A percentile compares a stretch with the other conserved stretches of the same genome.
Conservation (phyloP, 805 yeast species). For the Candida peoriensis region DNA sequence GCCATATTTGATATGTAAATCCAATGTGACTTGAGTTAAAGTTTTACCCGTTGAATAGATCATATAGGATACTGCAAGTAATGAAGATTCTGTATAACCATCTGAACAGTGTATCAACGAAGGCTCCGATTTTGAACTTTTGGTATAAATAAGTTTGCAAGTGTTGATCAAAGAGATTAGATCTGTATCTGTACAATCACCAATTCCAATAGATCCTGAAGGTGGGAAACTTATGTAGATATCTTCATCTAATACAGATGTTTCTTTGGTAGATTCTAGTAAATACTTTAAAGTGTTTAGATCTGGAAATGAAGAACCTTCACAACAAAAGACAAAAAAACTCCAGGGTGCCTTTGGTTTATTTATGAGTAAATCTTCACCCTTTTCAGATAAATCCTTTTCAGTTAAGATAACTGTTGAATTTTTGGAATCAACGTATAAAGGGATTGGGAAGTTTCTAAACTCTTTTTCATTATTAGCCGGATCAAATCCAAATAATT, state of each 20-base stretch:
- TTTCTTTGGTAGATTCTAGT: slow-evolving; percentile 14
- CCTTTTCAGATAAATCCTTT: slow-evolving; percentile 22
- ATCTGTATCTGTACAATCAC: slow-evolving; percentile 59
- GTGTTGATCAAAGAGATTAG: slow-evolving; percentile 60
- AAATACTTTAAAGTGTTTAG: slow-evolving; percentile 30
- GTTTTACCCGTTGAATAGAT: slow-evolving; percentile 61
- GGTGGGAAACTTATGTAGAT: slow-evolving; percentile 65
- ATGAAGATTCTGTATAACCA: slow-evolving; percentile 88
- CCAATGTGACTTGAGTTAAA: slow-evolving; percentile 60
- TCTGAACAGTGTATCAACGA: slow-evolving; percentile 74
- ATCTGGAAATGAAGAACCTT: slow-evolving; percentile 51
- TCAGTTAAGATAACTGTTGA: slow-evolving; percentile 42
- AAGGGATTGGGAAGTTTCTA: slow-evolving; percentile 22
- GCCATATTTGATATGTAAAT: slow-evolving; percentile 55
- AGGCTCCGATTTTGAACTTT: slow-evolving; percentile 25
- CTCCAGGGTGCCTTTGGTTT: slow-evolving; percentile 53
- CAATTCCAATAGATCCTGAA: slow-evolving; percentile 76
- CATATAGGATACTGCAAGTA: slow-evolving; percentile 64
- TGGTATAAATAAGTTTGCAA: slow-evolving; percentile 59
- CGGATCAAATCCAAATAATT: slow-evolving; percentile 13
- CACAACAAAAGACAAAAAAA: slow-evolving; percentile 53
- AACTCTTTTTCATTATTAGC: slow-evolving; percentile 7
- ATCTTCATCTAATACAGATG: slow-evolving; percentile 9
- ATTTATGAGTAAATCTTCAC: slow-evolving; percentile 31
- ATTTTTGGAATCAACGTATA: slow-evolving; percentile 46